phyloP scores from a whole-genome alignment of 805 yeast genomes.

The Candida vaughaniae region DNA sequence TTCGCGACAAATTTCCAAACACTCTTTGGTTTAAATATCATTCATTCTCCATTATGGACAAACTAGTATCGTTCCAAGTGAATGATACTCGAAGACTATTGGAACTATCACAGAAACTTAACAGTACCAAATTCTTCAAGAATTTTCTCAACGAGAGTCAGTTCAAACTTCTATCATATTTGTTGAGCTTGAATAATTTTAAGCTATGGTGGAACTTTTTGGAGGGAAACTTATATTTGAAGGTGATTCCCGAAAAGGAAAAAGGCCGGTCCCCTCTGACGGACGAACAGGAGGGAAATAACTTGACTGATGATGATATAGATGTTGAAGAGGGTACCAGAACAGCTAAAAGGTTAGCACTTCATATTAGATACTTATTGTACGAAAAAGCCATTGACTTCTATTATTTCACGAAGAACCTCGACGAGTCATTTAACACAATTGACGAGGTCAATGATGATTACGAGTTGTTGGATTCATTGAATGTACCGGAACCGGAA shows the following conservation, averaged over 20 bases:
- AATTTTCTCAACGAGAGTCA: slow-evolving; percentile 36
- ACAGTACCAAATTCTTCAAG: slow-evolving; percentile 31
- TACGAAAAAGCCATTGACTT: slow-evolving; percentile 70
- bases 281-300: slow-evolving; percentile 8
- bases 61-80: slow-evolving; percentile 34
- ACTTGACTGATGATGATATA: slow-evolving; percentile 29
- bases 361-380: slow-evolving; percentile 63
- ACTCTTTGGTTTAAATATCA: too few species aligned
- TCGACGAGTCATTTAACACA: slow-evolving; percentile 18
- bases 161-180: slow-evolving; percentile 27
- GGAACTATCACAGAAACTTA: slow-evolving; percentile 33
- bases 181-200: slow-evolving; percentile 28
- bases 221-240: slow-evolving; percentile 35
- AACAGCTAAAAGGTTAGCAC: slow-evolving; percentile 43
- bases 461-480: slow-evolving; percentile 32
- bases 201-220: slow-evolving; percentile 37
- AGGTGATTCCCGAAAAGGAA: slow-evolving; percentile 7
- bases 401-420: slow-evolving; percentile 28
- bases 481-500: slow-evolving; percentile 21
- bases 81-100: slow-evolving; percentile 33
- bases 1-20: too few species aligned
- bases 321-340: slow-evolving; percentile 42
- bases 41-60: slow-evolving; percentile 26
- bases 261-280: neutral
- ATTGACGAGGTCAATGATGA: slow-evolving; percentile 36